Base-by-base conservation (phyloP, 2,329 filamentous ascomycete genomes). In the Colletotrichum sansevieriae region DNA sequence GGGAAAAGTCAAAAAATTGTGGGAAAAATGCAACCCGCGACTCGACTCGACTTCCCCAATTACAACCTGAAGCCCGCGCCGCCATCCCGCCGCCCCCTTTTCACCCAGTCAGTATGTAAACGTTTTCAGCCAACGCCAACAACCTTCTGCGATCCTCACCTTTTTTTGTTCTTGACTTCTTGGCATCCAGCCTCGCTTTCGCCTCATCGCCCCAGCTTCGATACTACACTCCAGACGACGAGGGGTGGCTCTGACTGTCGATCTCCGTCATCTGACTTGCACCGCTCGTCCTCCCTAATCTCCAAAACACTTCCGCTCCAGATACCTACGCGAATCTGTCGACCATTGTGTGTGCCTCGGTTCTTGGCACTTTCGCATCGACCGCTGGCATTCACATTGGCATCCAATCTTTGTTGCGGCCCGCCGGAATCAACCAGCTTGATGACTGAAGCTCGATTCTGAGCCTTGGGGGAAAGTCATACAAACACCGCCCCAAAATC, bases 361-460 rank as follows among this genome's bases (percentile, higher is more conserved):
- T 43, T 63, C 65, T 68, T 68, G 65, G 65, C 65, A 65, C 29
- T 54, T 43, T 44, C 58, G 46, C 58, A 52, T 61, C 58, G 58
- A 33, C 58, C 29, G 46, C 11, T 52, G 55, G 63, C 54, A 47
- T 43, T 52, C 33, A 29, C 61, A 65, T 64, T 68, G 65, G 65
- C 61, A 59, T 68, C 61, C 60, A 56, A 67, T 57, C 59, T 33
- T 49, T 29, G 35, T 52, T 25, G 35, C 37, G 37, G 22, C 39
- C n/a, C 47, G 43, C 33, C 33, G 35, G 55, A 22, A 20, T 52
- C 35, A 4, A 2, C 29, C 44, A 57, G 41, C 44, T 49, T 60
- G 57, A 60, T 60, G 43, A 60, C 43, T n/a, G 57, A 5, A 39
- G 3, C 37, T 11, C 13, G 11, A 12, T 39, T 39, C 37, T 12